Conservation (phyloP, 768 basidiomycete genomes). For the Tulasnella sp. region DNA sequence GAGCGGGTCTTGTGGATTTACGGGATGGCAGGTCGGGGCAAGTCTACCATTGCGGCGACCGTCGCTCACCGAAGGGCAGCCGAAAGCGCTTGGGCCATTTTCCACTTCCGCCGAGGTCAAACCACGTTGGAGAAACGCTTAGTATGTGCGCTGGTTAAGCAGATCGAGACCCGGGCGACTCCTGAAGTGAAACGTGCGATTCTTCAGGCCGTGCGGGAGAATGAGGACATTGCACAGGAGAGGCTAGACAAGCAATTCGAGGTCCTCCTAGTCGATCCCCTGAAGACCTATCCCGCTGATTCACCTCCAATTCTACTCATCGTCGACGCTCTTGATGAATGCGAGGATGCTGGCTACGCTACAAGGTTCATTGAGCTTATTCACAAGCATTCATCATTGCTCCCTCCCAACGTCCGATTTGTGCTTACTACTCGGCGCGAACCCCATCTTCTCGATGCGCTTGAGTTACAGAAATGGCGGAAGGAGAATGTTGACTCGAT, state of each 20-base stretch:
- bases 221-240: neutral
- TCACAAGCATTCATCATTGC: neutral
- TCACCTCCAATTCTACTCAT: neutral
- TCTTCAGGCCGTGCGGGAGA: neutral
- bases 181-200: neutral
- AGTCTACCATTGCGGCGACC: neutral
- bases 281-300: neutral
- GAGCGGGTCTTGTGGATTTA: neutral
- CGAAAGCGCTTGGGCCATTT: neutral
- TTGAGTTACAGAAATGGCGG: neutral
- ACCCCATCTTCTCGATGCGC: neutral
- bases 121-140: neutral
- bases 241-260: neutral
- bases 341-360: neutral
- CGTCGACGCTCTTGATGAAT: neutral
- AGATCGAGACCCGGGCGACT: neutral
- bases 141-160: neutral
- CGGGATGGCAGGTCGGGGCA: neutral
- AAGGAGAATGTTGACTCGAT: neutral
- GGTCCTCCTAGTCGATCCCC: neutral
- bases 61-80: neutral
- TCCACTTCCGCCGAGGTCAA: neutral
- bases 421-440: neutral
- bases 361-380: neutral
- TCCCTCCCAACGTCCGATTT: neutral